phyloP scores from a whole-genome alignment of 768 basidiomycete species.

The Strobilomyces confusus region DNA sequence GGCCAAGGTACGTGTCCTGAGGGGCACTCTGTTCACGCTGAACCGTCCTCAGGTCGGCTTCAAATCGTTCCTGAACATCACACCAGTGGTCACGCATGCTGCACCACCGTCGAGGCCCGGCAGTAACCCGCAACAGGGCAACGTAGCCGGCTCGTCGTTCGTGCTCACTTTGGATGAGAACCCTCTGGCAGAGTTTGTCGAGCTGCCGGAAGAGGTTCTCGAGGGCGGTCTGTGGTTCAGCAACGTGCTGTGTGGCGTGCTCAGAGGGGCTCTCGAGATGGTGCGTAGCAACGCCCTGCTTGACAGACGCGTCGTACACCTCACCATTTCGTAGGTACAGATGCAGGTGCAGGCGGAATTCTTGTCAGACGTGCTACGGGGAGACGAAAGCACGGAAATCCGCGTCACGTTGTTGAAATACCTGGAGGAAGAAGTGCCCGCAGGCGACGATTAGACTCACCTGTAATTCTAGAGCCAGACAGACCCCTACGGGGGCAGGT shows the following conservation, averaged over 20 bases:
- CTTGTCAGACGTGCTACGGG: constrained; percentile 83
- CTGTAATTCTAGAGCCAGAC: constrained; percentile 14
- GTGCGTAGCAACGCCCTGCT: constrained; percentile 40
- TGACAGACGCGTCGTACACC: constrained; percentile 7
- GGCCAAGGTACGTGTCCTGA: constrained; percentile 62
- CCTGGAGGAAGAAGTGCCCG: constrained; percentile 92
- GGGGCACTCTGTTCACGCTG: not conserved
- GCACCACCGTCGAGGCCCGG: constrained; percentile 49
- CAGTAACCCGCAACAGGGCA: constrained; percentile 39
- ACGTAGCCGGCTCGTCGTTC: constrained; percentile 57
- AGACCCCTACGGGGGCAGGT: not conserved
- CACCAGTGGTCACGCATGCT: constrained; percentile 73
- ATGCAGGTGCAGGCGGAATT: constrained; percentile 92
- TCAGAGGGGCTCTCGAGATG: constrained; percentile 95
- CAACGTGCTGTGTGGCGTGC: constrained; percentile 91
- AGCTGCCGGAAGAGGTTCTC: constrained; percentile 88
- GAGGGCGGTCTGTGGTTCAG: constrained; percentile 96
- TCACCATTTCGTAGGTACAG: constrained; percentile 63
- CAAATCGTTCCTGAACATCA: constrained; percentile 94
- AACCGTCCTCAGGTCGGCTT: constrained; percentile 74
- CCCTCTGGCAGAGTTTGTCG: constrained; percentile 94
- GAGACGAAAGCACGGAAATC: constrained; percentile 93
- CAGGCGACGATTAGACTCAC: constrained; percentile 75
- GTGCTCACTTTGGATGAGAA: constrained; percentile 91
- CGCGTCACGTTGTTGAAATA: constrained; percentile 87